A percentile compares a stretch with the other conserved stretches of the same genome.
Evolutionary conservation across 2,329 filamentous ascomycete species (phyloP).

Genomic region (Monilinia laxa): DNA sequence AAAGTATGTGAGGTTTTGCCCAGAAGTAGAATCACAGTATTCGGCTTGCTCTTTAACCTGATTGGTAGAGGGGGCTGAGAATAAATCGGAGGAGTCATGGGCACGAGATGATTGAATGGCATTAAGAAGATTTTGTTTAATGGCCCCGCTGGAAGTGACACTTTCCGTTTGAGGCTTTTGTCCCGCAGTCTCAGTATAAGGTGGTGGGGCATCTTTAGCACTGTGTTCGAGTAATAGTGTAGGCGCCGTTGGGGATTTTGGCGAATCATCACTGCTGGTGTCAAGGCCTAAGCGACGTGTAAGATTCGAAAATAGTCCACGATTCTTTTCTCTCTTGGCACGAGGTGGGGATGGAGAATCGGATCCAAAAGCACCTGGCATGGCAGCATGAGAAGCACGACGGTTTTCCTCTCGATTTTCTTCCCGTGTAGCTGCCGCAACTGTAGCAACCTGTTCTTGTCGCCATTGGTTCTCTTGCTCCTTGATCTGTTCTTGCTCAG

Average conservation of each 20-base stretch:
- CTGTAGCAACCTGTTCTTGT: conserved; percentile 29
- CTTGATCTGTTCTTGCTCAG: conserved; percentile 67
- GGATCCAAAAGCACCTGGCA: conserved; percentile 71
- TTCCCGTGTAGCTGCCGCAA: conserved; percentile 26
- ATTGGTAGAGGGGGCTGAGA: conserved; percentile 68
- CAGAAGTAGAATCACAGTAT: conserved; percentile 79
- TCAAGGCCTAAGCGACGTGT: conserved; percentile 69
- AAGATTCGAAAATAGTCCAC: conserved; percentile 64
- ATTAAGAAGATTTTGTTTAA: conserved; percentile 71
- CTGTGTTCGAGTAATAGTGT: conserved; percentile 16
- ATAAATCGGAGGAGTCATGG: conserved; percentile 72
- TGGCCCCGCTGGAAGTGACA: conserved; percentile 58
- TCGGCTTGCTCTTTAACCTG: conserved; percentile 78
- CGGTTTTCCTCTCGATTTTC: conserved; percentile 37
- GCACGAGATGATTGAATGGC: conserved; percentile 77
- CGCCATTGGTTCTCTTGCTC: conserved; percentile 54
- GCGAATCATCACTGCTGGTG: conserved; percentile 32
- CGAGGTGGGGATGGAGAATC: conserved; percentile 55
- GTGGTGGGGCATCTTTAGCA: conserved; percentile 32
- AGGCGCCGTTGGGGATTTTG: conserved; percentile 7
- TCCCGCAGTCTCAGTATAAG: conserved; percentile 32
- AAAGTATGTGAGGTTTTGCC: conserved; percentile 69
- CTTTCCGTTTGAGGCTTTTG: conserved; percentile 39
- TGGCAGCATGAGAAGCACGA: conserved; percentile 47
- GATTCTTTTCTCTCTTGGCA: conserved; percentile 46